Conservation (phyloP, 1,139 yeast species). For the Kluyveromyces sp. region DNA sequence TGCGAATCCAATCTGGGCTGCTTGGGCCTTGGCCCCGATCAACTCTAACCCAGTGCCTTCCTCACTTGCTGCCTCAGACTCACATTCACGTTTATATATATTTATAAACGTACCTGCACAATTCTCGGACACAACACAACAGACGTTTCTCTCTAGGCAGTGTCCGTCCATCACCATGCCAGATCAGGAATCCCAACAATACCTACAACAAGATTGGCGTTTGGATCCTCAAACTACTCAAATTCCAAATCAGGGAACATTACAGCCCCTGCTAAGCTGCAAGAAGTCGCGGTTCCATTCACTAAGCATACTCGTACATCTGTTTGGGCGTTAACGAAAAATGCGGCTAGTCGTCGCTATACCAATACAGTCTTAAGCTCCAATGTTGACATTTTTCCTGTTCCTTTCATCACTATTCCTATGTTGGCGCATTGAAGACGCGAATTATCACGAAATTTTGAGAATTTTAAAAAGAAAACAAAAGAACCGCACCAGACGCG, state of each 20-base stretch:
- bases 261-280: no score
- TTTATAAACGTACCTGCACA: background rate
- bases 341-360: background rate
- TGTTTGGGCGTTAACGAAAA: background rate
- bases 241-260: background rate
- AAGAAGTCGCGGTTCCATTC: no score
- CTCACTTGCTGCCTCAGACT: no score
- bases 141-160: background rate
- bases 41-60: no score
- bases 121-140: background rate
- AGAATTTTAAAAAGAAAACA: no score
- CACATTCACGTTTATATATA: background rate
- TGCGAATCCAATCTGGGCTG: no score
- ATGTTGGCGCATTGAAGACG: background rate
- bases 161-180: slow-evolving; percentile 5
- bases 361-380: background rate
- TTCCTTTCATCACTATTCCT: background rate
- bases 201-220: background rate
- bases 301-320: background rate
- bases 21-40: no score
- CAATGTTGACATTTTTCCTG: background rate
- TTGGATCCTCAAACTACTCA: background rate
- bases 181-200: slow-evolving; percentile 4
- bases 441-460: no score
- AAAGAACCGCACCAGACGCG: background rate